Evolutionary conservation across 768 basidiomycete species (phyloP), one percentile per base, ranked within the genome.

Genomic region (Suillus subalutaceus): DNA sequence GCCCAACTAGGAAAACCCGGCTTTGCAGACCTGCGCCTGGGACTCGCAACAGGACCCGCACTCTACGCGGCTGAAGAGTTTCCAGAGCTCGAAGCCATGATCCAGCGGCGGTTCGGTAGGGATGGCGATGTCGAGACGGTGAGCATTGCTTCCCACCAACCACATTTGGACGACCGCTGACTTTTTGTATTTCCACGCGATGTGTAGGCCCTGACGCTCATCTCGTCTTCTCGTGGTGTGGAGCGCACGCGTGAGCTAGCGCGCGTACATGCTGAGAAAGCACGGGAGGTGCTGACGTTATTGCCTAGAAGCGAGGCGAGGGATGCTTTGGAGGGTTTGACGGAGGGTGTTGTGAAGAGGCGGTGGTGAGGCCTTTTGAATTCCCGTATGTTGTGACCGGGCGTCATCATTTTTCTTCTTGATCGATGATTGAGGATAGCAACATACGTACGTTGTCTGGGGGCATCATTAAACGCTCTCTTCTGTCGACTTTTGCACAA

Each of bases 61-160:
- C 78, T 97, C 43, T 97, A 90, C 73, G 95, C 96, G 23, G 91
- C 90, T 77, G 93, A 96, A 75, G 89, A 95, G 73, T 84, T 92
- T 74, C 86, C 91, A 4, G 86, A 88, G 69, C 78, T 98, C 73
- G 86, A 88, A 32, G 86, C 88, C 3, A 79, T 97, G 66, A 93
- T 99, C 66, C 83, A 83, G 57, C 88, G 96, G 50, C 88, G 90
- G 78, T 95, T 97, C 78, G 79, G 84, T 30, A 78, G 83, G 13
- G 83, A 86, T 38, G 95, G 94, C 30, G 96, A 99, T 72, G 88
- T 92, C 55, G 90, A 96, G 67, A 78, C 82, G 69, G 94, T 94
- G 77, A 72, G 89, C 35, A 37, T n/a, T 6, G 0, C 55, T 56
- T 71, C 12, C 26, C 38, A 5, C 5, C 3, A 41, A 52, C 53